Evolutionary conservation across 2,329 filamentous ascomycete genomes (phyloP), one percentile per base, ranked within the genome.

Genomic region (Cryoendolithus antarcticus): DNA sequence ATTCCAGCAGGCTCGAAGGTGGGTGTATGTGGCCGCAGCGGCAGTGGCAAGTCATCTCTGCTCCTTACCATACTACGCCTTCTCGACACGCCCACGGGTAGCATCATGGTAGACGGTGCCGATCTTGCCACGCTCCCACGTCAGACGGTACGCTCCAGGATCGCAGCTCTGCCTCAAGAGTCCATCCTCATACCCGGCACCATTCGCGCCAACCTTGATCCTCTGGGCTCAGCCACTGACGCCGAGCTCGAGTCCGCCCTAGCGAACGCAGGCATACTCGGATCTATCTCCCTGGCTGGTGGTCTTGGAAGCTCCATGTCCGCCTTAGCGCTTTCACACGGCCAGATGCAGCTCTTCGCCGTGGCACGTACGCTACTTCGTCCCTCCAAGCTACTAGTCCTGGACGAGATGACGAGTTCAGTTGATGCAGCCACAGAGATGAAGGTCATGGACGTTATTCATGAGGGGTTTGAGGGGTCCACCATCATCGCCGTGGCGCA

Each of bases 401-500:
- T 55, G 33, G 54, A 55, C 34, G 50, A 52, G 32, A 48, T 48
- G 42, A 51, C 48, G 4, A 46, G 44, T 29, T 74, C 69, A 41
- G 66, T 79, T 31, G 76, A 80, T 49, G 58, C 62, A 8, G 65
- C 65, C 37, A 77, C 74, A 2, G 75, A 78, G 47, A 60, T 65
- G 21, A 60, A 65, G 13, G 74, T 79, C 57, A 73, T 78, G 49
- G 61, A 61, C 19, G 62, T 75, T 24, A 65, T 50, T 6, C 39
- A 32, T 8, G 38, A 44, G 29, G 61, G 61, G 13, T 77, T 80
- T 50, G 53, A 56, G 2, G 61, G 60, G 3, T 71, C 74, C 44
- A 83, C 79, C 0, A 69, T 83, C 38, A 62, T 76, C 35, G 63
- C 68, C 0, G 68, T 76, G 3, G 71, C 71, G 3, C 72, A 76